These are phyloP conservation scores for Citrus cavaleriei DNA, from an alignment of 345 rosid species.

Conservation along the genomic window DNA sequence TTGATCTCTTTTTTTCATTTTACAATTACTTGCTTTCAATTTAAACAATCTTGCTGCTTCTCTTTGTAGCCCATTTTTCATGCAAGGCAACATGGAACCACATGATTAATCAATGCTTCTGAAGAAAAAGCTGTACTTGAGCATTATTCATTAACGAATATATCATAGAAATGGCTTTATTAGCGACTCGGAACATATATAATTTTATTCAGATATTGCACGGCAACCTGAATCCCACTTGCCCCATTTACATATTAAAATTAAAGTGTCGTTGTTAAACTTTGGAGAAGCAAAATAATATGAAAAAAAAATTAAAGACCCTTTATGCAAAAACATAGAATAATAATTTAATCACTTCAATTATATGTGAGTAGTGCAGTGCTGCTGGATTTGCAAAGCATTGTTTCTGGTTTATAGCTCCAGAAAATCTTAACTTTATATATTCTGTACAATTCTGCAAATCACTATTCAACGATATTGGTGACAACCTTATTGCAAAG, in stretches of 20 bases:
- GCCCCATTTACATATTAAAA: neutral
- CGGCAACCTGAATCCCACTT: neutral
- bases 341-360: neutral
- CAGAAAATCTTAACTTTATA: too few species aligned
- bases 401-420: too few species aligned
- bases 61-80: slow-evolving; percentile 21
- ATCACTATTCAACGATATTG: too few species aligned
- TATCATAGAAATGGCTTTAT: neutral
- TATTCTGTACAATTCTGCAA: too few species aligned
- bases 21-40: neutral
- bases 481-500: too few species aligned
- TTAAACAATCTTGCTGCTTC: neutral
- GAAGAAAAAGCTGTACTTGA: neutral
- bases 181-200: neutral
- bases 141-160: neutral
- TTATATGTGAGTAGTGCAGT: neutral
- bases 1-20: neutral
- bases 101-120: slow-evolving; percentile 11
- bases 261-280: neutral
- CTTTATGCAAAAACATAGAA: neutral
- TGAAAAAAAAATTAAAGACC: neutral
- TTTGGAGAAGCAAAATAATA: neutral
- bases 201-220: neutral
- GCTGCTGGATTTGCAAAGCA: neutral
- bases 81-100: slow-evolving; percentile 20